These are phyloP conservation scores for Phascolomyces articulosus DNA, from an alignment of 371 early-diverging fungal genomes.

Conservation along the genomic window DNA sequence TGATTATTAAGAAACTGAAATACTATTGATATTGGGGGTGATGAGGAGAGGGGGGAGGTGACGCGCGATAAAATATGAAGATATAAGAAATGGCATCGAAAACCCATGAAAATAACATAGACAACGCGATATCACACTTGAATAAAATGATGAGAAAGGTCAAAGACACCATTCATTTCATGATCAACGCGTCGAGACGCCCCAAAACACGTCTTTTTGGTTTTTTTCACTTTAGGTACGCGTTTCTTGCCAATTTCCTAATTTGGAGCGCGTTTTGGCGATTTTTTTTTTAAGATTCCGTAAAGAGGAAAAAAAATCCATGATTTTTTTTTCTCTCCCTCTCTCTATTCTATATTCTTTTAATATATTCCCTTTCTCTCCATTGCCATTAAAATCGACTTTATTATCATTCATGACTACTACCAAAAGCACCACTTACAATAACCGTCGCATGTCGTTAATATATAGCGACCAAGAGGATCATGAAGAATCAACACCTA, in stretches of 20 bases:
- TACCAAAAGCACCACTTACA: background rate
- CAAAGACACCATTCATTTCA: background rate
- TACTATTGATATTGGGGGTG: too few relatives aligned
- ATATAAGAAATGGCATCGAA: too few relatives aligned
- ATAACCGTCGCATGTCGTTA: background rate
- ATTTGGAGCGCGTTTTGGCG: conserved; percentile 7
- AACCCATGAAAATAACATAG: too few relatives aligned
- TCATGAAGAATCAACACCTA: conserved; percentile 2
- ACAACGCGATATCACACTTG: background rate
- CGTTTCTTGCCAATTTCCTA: conserved; percentile 2
- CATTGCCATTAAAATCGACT: background rate
- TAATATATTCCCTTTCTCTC: background rate
- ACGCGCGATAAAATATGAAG: too few relatives aligned
- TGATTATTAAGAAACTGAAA: too few relatives aligned
- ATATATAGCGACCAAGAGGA: background rate
- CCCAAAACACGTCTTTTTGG: conserved; percentile 3
- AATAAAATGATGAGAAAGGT: background rate
- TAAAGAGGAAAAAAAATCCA: background rate
- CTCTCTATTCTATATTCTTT: background rate
- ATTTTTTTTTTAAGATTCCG: conserved; percentile 4
- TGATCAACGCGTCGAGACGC: background rate
- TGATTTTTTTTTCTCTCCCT: background rate
- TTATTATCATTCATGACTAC: background rate
- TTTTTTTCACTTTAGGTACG: background rate
- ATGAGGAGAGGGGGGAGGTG: too few relatives aligned